A percentile compares a stretch with the other conserved stretches of the same genome.
Conservation (phyloP, 306 rosid species). For the Nissolia schottii region DNA sequence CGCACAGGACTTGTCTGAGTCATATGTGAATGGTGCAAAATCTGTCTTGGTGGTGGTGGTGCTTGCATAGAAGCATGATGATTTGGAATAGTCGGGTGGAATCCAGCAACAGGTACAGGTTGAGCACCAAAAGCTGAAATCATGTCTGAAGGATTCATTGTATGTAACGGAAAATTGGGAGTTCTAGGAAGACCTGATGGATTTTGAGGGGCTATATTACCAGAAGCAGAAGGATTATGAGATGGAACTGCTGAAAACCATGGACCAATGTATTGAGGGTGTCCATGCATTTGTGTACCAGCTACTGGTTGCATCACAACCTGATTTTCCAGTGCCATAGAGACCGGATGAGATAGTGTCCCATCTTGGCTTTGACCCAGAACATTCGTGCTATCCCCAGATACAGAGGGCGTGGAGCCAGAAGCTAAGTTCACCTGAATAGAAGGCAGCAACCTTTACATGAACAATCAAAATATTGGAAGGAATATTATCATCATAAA, state of each 20-base stretch:
- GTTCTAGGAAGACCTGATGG: conserved; percentile 39
- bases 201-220: conserved; percentile 37
- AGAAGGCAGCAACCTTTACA: conserved; percentile 19
- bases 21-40: conserved; percentile 45
- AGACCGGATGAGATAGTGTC: conserved; percentile 26
- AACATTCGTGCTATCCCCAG: conserved; percentile 34
- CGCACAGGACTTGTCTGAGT: conserved; percentile 38
- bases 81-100: conserved; percentile 40
- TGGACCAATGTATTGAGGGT: conserved; percentile 48
- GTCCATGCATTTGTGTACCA: conserved; percentile 40
- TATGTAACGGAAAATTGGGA: conserved; percentile 40
- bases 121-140: conserved; percentile 48
- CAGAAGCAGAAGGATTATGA: conserved; percentile 41
- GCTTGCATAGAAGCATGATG: conserved; percentile 40
- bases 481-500: conserved; percentile 1
- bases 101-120: conserved; percentile 42
- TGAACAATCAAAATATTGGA: conserved; percentile 5
- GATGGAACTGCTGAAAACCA: conserved; percentile 54
- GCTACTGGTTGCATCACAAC: conserved; percentile 39
- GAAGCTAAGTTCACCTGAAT: conserved; percentile 70
- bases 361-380: conserved; percentile 35
- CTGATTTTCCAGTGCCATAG: conserved; percentile 37
- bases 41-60: conserved; percentile 40
- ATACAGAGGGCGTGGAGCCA: conserved; percentile 36
- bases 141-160: conserved; percentile 42